phyloP scores from a whole-genome alignment of 2,329 filamentous ascomycete genomes.

The Diplodia scrobiculata region DNA sequence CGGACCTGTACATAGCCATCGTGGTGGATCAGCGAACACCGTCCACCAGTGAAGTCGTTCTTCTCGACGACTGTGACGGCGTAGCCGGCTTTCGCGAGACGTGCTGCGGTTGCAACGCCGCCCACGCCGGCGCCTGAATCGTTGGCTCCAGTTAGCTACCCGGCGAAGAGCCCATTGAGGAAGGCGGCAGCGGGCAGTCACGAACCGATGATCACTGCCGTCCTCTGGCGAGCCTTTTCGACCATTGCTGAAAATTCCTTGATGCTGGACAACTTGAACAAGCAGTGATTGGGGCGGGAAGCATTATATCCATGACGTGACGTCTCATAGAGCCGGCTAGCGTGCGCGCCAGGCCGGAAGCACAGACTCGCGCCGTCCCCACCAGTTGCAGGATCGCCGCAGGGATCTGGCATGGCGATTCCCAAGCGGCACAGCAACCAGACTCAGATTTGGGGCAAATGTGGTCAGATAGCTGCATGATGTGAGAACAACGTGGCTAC shows the following conservation, averaged over 20 bases:
- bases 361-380: conserved; percentile 7
- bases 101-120: conserved; percentile 70
- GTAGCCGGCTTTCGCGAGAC: conserved; percentile 70
- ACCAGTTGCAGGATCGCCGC: conserved; percentile 14
- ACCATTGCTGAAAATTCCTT: conserved; percentile 4
- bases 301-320: conserved; percentile 17
- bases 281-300: background rate
- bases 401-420: background rate
- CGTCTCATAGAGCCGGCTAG: conserved; percentile 3
- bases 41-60: conserved; percentile 70
- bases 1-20: conserved; percentile 56
- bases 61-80: conserved; percentile 77
- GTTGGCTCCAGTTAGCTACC: background rate
- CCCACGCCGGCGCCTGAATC: conserved; percentile 66
- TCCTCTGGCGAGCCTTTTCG: conserved; percentile 43
- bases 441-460: background rate
- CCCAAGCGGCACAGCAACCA: background rate
- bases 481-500: conserved; percentile 1
- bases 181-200: background rate
- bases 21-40: conserved; percentile 66
- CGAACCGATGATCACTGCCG: conserved; percentile 58
- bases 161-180: conserved; percentile 17
- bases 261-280: background rate
- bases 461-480: background rate
- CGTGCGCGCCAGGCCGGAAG: background rate